phyloP scores from a whole-genome alignment of 2,329 filamentous ascomycete genomes.

The Fusarium buharicum region DNA sequence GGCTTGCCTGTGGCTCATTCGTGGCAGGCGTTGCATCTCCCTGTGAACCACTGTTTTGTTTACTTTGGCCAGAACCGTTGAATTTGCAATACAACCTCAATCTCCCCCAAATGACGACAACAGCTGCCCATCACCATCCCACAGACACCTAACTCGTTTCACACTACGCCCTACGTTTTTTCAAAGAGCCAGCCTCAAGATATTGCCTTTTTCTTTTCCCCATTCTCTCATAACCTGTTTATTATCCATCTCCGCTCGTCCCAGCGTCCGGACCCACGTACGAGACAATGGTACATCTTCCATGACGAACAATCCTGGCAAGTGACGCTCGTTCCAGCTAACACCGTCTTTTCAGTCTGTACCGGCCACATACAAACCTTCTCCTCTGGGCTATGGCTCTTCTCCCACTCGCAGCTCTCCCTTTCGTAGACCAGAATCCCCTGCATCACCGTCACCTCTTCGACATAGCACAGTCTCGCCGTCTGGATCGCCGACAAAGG shows the following conservation, averaged over 20 bases:
- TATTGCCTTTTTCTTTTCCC: constrained; percentile 8
- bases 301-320: constrained; percentile 42
- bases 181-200: constrained; percentile 15
- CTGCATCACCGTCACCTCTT: constrained; percentile 72
- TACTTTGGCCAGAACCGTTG: constrained; percentile 37
- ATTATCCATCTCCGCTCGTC: constrained; percentile 35
- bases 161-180: constrained; percentile 1
- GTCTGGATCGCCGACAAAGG: constrained; percentile 68
- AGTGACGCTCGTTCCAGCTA: constrained; percentile 43
- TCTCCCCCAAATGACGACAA: constrained; percentile 32
- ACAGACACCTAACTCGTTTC: constrained; percentile 5
- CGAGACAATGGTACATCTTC: constrained; percentile 49
- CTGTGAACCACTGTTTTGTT: constrained; percentile 44
- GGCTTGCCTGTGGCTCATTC: constrained; percentile 19
- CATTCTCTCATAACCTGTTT: constrained; percentile 32
- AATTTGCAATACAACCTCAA: constrained; percentile 33
- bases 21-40: constrained; percentile 32
- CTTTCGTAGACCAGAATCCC: constrained; percentile 70
- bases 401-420: constrained; percentile 69
- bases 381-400: constrained; percentile 76
- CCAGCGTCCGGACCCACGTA: constrained; percentile 41
- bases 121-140: constrained; percentile 24
- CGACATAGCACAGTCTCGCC: constrained; percentile 68
- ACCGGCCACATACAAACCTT: constrained; percentile 73
- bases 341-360: constrained; percentile 58